Percentiles rank a stretch among this genome's conserved stretches.
phyloP scores from a whole-genome alignment of 2,329 filamentous ascomycete species.

The Diaporthe sp. region DNA sequence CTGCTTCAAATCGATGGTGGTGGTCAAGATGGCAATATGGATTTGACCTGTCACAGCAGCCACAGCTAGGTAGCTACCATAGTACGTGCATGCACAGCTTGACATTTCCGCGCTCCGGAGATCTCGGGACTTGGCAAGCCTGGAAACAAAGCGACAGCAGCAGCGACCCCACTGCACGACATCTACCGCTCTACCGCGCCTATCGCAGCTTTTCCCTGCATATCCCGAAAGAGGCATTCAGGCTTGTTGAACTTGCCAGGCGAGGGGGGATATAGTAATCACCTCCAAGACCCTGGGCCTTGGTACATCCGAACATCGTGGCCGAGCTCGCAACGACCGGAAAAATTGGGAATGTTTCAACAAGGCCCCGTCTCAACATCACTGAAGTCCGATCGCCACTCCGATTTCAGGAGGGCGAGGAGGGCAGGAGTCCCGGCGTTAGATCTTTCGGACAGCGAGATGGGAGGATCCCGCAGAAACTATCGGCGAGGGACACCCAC shows the following conservation, averaged over 20 bases:
- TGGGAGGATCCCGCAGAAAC: constrained; percentile 15
- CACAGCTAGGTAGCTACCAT: background rate
- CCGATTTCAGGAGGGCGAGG: constrained; percentile 36
- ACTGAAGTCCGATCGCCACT: constrained; percentile 25
- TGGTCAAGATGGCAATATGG: background rate
- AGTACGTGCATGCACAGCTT: constrained; percentile 7
- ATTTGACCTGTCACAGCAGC: constrained; percentile 1
- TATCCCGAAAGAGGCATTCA: background rate
- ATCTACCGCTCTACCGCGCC: constrained; percentile 24
- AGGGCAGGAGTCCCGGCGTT: constrained; percentile 3
- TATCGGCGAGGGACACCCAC: constrained; percentile 23
- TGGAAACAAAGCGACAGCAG: constrained; percentile 5
- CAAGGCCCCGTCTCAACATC: constrained; percentile 26
- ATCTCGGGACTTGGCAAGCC: constrained; percentile 27
- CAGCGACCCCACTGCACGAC: constrained; percentile 23
- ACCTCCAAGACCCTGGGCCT: background rate
- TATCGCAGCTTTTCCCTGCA: constrained; percentile 27
- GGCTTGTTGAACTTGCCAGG: background rate
- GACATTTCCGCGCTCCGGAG: constrained; percentile 29
- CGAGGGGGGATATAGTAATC: background rate
- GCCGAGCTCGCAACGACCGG: constrained; percentile 24
- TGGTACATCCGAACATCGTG: constrained; percentile 12
- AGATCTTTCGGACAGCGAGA: constrained; percentile 40
- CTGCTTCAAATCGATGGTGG: background rate
- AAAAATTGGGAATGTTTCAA: constrained; percentile 27